These are phyloP conservation scores for Phytopythium boreale DNA, from an alignment of 352 stramenopile genomes.

Conservation along the genomic window DNA sequence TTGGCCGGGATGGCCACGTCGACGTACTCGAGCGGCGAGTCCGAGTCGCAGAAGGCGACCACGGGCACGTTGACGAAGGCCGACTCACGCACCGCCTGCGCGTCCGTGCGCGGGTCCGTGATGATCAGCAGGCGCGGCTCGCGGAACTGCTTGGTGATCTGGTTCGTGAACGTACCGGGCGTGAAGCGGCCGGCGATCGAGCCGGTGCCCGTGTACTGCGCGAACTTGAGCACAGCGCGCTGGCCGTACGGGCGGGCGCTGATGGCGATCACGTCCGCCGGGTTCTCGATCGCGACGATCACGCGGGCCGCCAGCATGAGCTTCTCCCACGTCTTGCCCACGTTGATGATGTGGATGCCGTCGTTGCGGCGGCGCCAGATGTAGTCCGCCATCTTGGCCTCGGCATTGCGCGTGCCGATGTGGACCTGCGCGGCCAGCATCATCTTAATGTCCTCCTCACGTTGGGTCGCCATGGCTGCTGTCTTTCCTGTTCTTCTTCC, in stretches of 20 bases:
- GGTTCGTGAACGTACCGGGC: conserved; percentile 99
- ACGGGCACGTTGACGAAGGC: conserved; percentile 99
- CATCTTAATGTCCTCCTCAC: conserved; percentile 99
- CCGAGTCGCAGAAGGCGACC: conserved; percentile 99
- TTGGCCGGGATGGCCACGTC: conserved; percentile 99
- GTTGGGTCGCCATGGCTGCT: conserved; percentile 81
- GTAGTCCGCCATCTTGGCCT: conserved; percentile 99
- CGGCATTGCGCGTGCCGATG: conserved; percentile 99
- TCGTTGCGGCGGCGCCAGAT: conserved; percentile 99
- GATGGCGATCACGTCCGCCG: conserved; percentile 99
- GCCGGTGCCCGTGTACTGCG: conserved; percentile 98
- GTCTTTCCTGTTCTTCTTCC: conserved; percentile 37
- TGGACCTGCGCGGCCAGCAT: conserved; percentile 99
- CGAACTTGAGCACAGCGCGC: conserved; percentile 99
- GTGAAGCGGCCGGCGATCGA: conserved; percentile 99
- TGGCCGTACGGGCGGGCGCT: conserved; percentile 98
- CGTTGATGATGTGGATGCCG: conserved; percentile 99
- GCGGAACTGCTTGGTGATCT: conserved; percentile 99
- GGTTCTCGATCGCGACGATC: conserved; percentile 99
- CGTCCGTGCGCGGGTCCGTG: conserved; percentile 98
- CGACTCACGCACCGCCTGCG: conserved; percentile 96
- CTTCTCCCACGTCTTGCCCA: conserved; percentile 99
- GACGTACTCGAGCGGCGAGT: conserved; percentile 99
- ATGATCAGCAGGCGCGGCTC: conserved; percentile 99
- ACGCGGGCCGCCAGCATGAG: conserved; percentile 98